phyloP scores from a whole-genome alignment of 208 protist species.

The Leishmania arabica region DNA sequence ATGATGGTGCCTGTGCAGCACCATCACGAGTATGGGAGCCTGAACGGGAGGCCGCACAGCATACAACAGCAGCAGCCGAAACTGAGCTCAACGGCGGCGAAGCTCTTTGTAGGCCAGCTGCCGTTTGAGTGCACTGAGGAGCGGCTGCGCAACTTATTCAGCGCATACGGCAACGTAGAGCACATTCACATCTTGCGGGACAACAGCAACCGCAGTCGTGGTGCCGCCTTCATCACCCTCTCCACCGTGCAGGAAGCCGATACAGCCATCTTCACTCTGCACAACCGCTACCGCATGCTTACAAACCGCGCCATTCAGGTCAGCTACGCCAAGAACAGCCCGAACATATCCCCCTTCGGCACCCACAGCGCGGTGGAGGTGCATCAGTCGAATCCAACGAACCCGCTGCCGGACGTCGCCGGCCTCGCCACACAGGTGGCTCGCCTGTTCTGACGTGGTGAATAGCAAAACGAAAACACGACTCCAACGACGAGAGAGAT shows the following conservation, averaged over 20 bases:
- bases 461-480: neutral
- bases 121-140: conserved; percentile 87
- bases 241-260: conserved; percentile 82
- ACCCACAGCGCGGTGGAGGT: conserved; percentile 79
- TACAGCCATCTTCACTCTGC: conserved; percentile 87
- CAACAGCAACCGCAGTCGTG: conserved; percentile 79
- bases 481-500: neutral
- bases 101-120: conserved; percentile 88
- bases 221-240: conserved; percentile 87
- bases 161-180: conserved; percentile 82
- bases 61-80: conserved; percentile 41
- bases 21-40: conserved; percentile 15
- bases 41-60: conserved; percentile 14
- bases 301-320: conserved; percentile 89
- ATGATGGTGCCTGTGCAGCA: conserved; percentile 16
- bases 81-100: conserved; percentile 49
- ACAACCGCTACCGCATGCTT: conserved; percentile 90
- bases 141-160: conserved; percentile 81
- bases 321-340: conserved; percentile 89
- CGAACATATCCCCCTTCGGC: conserved; percentile 85
- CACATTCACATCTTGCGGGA: conserved; percentile 90
- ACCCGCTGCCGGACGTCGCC: conserved; percentile 82
- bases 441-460: conserved; percentile 35
- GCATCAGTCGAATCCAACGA: conserved; percentile 83
- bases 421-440: conserved; percentile 30